phyloP scores from a whole-genome alignment of 2,329 filamentous ascomycete genomes.

The Aureobasidium uvarum region DNA sequence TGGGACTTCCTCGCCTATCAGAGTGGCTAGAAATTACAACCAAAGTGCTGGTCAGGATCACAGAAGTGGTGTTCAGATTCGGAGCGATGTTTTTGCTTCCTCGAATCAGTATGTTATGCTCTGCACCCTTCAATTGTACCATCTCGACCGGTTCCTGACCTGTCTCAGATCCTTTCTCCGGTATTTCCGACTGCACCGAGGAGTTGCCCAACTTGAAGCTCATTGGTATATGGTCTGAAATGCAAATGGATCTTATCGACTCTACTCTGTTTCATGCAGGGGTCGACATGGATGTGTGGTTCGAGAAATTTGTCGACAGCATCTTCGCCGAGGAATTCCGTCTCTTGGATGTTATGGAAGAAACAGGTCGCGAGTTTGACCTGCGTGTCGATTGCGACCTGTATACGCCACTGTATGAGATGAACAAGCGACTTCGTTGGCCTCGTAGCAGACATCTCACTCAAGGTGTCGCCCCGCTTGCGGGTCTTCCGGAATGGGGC shows the following conservation, averaged over 20 bases:
- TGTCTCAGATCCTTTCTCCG: background rate
- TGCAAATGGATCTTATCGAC: background rate
- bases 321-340: background rate
- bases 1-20: background rate
- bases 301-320: background rate
- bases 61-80: background rate
- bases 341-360: background rate
- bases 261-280: background rate
- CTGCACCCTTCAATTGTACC: background rate
- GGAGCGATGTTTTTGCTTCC: background rate
- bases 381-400: background rate
- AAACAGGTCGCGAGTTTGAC: background rate
- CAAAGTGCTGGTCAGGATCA: background rate
- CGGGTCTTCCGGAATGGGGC: background rate
- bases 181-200: background rate
- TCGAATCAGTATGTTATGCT: background rate
- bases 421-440: conserved; percentile 2
- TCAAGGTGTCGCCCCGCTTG: background rate
- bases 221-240: conserved; percentile 1
- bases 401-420: background rate
- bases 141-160: background rate
- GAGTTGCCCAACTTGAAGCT: background rate
- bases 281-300: background rate
- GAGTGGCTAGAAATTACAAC: background rate
- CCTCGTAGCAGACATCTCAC: background rate